Evolutionary conservation across 768 basidiomycete genomes (phyloP).

Genomic region (Trametes coccinea): DNA sequence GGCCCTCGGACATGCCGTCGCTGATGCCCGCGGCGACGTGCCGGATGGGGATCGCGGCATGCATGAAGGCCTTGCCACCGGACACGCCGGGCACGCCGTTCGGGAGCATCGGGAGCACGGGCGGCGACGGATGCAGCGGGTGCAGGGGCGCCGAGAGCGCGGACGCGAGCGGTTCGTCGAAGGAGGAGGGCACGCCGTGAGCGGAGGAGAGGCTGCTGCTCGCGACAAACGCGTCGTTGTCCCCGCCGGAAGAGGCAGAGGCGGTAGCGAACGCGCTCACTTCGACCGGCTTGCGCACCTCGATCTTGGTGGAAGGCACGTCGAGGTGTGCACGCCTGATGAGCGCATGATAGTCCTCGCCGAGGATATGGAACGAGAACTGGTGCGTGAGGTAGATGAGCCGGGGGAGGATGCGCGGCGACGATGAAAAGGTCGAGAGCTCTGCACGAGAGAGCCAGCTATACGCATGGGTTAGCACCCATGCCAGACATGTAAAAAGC

Average conservation of each 20-base stretch:
- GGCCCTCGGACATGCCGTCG: slow-evolving; percentile 58
- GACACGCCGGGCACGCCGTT: slow-evolving; percentile 55
- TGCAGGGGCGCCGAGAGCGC: slow-evolving; percentile 69
- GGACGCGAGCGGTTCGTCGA: slow-evolving; percentile 77
- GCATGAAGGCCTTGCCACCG: slow-evolving; percentile 40
- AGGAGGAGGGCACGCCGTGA: slow-evolving; percentile 50
- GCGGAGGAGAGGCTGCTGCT: slow-evolving; percentile 46
- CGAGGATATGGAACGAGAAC: slow-evolving; percentile 76
- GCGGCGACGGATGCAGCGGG: slow-evolving; percentile 39
- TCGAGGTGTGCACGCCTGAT: slow-evolving; percentile 64
- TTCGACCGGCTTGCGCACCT: slow-evolving; percentile 73
- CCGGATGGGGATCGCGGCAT: slow-evolving; percentile 56
- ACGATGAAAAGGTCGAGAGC: slow-evolving; percentile 68
- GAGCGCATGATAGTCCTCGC: slow-evolving; percentile 80
- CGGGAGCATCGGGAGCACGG: slow-evolving; percentile 76
- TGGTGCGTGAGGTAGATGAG: slow-evolving; percentile 85
- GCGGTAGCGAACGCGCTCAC: slow-evolving; percentile 50
- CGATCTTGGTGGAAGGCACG: slow-evolving; percentile 56
- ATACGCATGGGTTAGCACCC: slow-evolving; percentile 7
- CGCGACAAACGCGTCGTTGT: slow-evolving; percentile 49
- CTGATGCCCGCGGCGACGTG: slow-evolving; percentile 50
- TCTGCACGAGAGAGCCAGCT: slow-evolving; percentile 82
- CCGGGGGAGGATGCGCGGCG: slow-evolving; percentile 61
- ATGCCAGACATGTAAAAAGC: not conserved
- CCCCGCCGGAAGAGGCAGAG: slow-evolving; percentile 9